Percentiles rank a stretch among this genome's conserved stretches.
Conservation (phyloP, 257 asterid genomes). For the Nicotiana attenuata region DNA sequence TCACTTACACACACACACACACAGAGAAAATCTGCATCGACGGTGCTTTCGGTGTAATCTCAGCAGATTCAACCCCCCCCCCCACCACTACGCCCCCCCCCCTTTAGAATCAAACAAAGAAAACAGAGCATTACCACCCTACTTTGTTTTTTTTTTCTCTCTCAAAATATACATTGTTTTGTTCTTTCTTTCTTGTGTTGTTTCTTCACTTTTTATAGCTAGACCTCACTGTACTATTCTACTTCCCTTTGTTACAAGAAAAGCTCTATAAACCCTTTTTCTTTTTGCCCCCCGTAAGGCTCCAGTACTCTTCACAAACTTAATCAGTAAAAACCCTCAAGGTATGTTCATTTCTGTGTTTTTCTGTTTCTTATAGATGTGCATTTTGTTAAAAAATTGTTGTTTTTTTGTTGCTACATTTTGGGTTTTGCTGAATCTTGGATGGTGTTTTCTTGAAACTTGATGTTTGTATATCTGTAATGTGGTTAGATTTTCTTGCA, state of each 20-base stretch:
- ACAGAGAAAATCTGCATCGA: neutral
- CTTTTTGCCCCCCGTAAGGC: neutral
- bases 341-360: conserved; percentile 31
- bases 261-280: conserved; percentile 18
- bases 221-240: conserved; percentile 9
- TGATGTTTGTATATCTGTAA: neutral
- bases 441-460: neutral
- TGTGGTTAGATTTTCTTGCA: neutral
- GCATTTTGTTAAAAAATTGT: conserved; percentile 17
- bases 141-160: neutral
- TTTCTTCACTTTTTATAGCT: conserved; percentile 8
- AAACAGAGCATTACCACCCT: neutral
- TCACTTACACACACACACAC: neutral
- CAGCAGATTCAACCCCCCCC: neutral
- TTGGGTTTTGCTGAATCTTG: neutral
- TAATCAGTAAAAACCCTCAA: conserved; percentile 28
- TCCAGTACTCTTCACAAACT: conserved; percentile 1
- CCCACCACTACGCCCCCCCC: neutral
- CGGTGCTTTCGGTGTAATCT: neutral
- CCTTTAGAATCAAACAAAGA: neutral
- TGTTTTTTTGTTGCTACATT: neutral
- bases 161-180: neutral
- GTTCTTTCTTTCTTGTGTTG: neutral
- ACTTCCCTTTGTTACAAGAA: conserved; percentile 6
- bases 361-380: conserved; percentile 24